Base-by-base conservation (phyloP, 495 filamentous ascomycete species). In the Podospora pseudoanserina region DNA sequence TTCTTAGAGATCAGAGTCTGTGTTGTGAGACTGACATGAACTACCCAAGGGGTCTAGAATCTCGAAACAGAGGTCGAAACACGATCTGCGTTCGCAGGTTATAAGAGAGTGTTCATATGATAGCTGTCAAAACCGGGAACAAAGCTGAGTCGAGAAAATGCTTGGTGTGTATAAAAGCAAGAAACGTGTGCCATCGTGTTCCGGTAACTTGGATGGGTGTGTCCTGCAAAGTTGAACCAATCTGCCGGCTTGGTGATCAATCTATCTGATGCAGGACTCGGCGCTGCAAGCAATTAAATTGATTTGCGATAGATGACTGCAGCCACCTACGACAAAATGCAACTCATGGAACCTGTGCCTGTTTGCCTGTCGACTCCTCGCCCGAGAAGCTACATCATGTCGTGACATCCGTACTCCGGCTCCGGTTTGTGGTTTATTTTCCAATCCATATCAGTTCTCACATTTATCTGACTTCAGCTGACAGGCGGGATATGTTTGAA, bases 401-500 rank as follows among this genome's bases (percentile, higher is more conserved):
- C 39, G 39, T 49, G 39, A 49, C 13, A 49, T 49, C 39, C 39
- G 39, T 49, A 49, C 39, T 49, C 39, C 39, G 15, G 39, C 39
- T 49, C 39, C 39, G 39, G 39, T 49, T 18, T 49, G 9, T 49
- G 39, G 39, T 49, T 49, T 49, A 49, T 49, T 49, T 49, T 58
- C n/a, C 56, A 58, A 11, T 13, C 4, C 1, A 0, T 58, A 58
- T 58, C 56, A 58, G 9, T 58, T 19, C 56, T 58, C 56, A 58
- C n/a, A 58, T 15, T 58, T 49, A 9, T 20, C 56, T 58, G 56
- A 58, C 56, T 58, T 58, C 56, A 58, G 56, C 56, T 58, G 56
- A 58, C 56, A 13, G 56, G 56, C 56, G 9, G 39, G 5, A 39
- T 39, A 39, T 39, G 34, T 39, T 39, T 39, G 3, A 11, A 58